Evolutionary conservation across 2,329 filamentous ascomycete species (phyloP).

Genomic region (Fusarium miscanthi): DNA sequence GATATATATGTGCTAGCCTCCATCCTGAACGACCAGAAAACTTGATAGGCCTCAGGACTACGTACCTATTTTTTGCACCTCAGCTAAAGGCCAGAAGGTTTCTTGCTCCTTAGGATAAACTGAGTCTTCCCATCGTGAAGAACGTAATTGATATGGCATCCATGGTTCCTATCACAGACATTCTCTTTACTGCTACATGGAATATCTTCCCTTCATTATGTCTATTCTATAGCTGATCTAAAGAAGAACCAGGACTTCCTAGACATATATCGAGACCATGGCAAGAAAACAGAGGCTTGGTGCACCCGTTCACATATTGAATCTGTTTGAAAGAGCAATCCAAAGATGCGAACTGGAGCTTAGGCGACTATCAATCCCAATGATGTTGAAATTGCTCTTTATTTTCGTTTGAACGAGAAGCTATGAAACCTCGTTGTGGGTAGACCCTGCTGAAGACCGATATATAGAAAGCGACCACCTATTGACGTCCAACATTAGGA

Average conservation of each 20-base stretch:
- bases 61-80: background rate
- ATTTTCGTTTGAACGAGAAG: background rate
- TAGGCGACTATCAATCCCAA: too few relatives aligned
- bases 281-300: background rate
- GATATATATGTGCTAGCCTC: background rate
- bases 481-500: background rate
- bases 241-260: background rate
- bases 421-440: background rate
- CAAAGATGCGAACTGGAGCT: background rate
- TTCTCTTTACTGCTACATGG: too few relatives aligned
- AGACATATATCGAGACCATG: background rate
- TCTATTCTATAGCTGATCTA: background rate
- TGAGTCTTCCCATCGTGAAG: background rate
- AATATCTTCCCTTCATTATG: background rate
- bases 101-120: background rate
- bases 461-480: background rate
- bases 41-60: background rate
- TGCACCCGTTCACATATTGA: background rate
- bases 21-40: background rate
- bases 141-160: background rate
- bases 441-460: background rate
- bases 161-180: fast-evolving
- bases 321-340: background rate
- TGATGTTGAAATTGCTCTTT: background rate
- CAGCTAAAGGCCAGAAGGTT: too few relatives aligned